phyloP scores from a whole-genome alignment of 2,329 filamentous ascomycete species.

The Fusarium sp. region DNA sequence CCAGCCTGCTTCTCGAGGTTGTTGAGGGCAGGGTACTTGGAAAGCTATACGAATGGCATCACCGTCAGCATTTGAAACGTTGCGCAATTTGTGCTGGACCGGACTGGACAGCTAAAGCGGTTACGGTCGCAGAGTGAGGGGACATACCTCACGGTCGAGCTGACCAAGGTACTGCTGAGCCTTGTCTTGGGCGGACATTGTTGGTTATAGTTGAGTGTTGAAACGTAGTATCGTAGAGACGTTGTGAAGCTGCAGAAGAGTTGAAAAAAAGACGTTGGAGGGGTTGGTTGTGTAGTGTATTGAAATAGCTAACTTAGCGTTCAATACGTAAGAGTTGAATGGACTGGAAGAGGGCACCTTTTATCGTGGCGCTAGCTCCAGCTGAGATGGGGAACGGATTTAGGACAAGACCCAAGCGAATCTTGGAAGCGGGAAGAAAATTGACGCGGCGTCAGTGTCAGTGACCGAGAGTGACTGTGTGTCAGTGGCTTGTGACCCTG shows the following conservation, averaged over 20 bases:
- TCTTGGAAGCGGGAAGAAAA: conserved; percentile 44
- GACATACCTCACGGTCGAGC: conserved; percentile 84
- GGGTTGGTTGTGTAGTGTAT: conserved; percentile 37
- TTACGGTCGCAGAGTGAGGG: not conserved
- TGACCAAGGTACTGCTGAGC: conserved; percentile 80
- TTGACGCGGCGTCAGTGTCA: conserved; percentile 43
- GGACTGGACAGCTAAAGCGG: conserved; percentile 11
- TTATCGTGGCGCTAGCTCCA: conserved; percentile 44
- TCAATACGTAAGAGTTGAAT: conserved; percentile 35
- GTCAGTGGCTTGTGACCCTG: conserved; percentile 47
- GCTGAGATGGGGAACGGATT: conserved; percentile 16
- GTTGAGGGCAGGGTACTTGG: conserved; percentile 85
- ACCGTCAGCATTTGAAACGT: conserved; percentile 36
- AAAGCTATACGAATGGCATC: conserved; percentile 67
- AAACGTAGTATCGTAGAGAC: conserved; percentile 43
- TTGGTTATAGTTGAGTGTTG: conserved; percentile 12
- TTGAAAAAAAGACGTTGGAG: conserved; percentile 33
- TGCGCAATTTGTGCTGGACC: conserved; percentile 30
- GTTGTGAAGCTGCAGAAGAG: conserved; percentile 27
- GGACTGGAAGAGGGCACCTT: conserved; percentile 38
- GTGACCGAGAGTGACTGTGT: conserved; percentile 39
- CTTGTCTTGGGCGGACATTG: conserved; percentile 79
- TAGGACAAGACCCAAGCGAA: conserved; percentile 20
- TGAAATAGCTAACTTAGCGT: conserved; percentile 32
- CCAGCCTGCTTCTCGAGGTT: conserved; percentile 87